These are phyloP conservation scores for Asclepias syriaca DNA, from an alignment of 257 asterid genomes.

Conservation along the genomic window DNA sequence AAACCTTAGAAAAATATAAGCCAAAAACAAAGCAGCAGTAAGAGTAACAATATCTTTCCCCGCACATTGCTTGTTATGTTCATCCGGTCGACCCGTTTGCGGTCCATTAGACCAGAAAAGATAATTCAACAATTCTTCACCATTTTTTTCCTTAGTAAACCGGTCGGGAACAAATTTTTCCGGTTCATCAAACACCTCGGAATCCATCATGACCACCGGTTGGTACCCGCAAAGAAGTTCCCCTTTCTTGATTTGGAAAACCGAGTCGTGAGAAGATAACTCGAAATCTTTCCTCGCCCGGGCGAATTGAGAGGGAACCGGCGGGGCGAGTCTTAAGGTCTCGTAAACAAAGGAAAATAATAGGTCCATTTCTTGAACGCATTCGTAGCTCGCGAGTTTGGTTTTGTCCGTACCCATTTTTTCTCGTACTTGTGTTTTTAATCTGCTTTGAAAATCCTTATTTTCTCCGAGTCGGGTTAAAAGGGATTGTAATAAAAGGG, in stretches of 20 bases:
- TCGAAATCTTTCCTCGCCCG: constrained; percentile 78
- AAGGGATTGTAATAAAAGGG: constrained; percentile 37
- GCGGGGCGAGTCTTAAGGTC: constrained; percentile 65
- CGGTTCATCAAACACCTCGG: constrained; percentile 62
- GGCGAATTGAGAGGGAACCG: constrained; percentile 72
- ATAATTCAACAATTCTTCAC: constrained; percentile 49
- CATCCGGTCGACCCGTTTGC: constrained; percentile 60
- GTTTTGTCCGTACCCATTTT: constrained; percentile 23
- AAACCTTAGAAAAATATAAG: constrained; percentile 70
- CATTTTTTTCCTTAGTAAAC: constrained; percentile 44
- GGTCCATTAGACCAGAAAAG: constrained; percentile 94
- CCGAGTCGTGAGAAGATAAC: constrained; percentile 44
- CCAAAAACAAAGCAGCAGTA: constrained; percentile 63
- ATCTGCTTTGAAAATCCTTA: constrained; percentile 40
- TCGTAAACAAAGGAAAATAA: constrained; percentile 74
- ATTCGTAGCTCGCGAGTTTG: constrained; percentile 37
- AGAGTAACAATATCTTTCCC: constrained; percentile 57
- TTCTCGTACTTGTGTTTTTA: constrained; percentile 54
- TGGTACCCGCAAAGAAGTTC: constrained; percentile 79
- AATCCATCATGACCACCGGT: constrained; percentile 66
- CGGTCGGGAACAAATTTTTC: constrained; percentile 56
- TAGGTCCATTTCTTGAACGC: constrained; percentile 53
- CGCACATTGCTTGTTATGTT: constrained; percentile 74
- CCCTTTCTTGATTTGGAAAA: constrained; percentile 79
- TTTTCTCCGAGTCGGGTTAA: constrained; percentile 33